phyloP scores from a whole-genome alignment of 768 basidiomycete genomes.

The Gloeophyllum trabeum region DNA sequence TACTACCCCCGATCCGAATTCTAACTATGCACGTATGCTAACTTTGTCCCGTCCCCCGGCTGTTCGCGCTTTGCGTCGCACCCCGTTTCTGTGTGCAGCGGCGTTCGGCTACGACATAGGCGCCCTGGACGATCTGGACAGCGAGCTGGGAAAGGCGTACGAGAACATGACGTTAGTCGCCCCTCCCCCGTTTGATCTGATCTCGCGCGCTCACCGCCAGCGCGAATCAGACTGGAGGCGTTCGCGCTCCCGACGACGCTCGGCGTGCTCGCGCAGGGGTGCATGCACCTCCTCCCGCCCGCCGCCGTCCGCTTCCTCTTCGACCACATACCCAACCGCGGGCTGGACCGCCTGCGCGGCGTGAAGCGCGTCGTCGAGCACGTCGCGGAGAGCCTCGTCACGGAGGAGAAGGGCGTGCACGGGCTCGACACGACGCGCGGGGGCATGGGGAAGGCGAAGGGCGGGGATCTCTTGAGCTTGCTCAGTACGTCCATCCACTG shows the following conservation, averaged over 20 bases:
- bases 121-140: constrained; percentile 33
- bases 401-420: too few relatives aligned
- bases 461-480: constrained; percentile 45
- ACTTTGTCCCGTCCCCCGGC: background rate
- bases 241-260: background rate
- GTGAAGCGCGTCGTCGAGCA: constrained; percentile 12
- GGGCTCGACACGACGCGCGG: constrained; percentile 35
- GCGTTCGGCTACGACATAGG: constrained; percentile 43
- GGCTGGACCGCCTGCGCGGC: constrained; percentile 25
- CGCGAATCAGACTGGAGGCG: too few relatives aligned
- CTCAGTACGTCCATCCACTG: constrained; percentile 28
- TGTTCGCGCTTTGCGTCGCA: background rate
- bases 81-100: constrained; percentile 4
- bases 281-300: background rate
- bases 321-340: constrained; percentile 29
- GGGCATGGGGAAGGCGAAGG: constrained; percentile 32
- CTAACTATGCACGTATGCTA: too few relatives aligned
- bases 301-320: constrained; percentile 10
- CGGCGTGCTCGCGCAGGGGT: background rate
- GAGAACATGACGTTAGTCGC: constrained; percentile 23
- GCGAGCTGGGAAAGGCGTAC: constrained; percentile 44
- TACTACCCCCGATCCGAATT: background rate
- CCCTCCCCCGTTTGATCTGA: too few relatives aligned
- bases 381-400: constrained; percentile 36
- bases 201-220: too few relatives aligned